Percentiles rank a stretch among this genome's conserved stretches.
phyloP scores from a whole-genome alignment of 371 early-diverging fungal species.

The Quaeritorhiza haematococci region DNA sequence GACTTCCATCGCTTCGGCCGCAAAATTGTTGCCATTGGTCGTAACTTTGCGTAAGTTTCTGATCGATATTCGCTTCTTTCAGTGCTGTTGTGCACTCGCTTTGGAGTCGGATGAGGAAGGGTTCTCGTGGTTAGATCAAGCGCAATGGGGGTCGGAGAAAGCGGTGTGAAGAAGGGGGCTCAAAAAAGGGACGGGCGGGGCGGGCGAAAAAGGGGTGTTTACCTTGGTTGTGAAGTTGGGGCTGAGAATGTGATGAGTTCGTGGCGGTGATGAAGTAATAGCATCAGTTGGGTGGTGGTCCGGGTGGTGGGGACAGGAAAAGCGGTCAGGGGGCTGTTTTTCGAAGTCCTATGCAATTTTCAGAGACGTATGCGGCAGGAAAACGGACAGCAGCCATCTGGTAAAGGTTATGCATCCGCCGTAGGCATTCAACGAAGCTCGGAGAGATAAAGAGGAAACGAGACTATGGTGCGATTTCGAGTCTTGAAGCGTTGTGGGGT shows the following conservation, averaged over 20 bases:
- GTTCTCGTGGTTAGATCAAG: neutral
- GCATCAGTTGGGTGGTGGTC: neutral
- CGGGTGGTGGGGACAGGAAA: neutral
- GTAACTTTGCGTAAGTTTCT: conserved; percentile 59
- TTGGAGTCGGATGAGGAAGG: neutral
- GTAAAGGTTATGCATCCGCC: neutral
- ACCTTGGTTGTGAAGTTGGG: neutral
- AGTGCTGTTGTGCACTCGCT: neutral
- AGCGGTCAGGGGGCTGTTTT: neutral
- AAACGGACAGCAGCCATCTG: neutral
- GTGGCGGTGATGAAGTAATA: neutral
- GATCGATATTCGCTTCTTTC: neutral
- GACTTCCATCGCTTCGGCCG: too few relatives aligned
- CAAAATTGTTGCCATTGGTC: conserved; percentile 89
- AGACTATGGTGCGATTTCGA: too few relatives aligned
- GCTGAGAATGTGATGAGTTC: neutral
- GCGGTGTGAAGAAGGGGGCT: neutral
- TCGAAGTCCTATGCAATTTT: neutral
- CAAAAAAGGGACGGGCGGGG: neutral
- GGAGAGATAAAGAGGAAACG: neutral
- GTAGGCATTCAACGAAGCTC: neutral
- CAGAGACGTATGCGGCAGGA: neutral
- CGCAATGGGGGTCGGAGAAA: neutral
- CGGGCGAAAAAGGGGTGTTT: neutral
- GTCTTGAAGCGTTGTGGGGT: too few relatives aligned